Conservation (phyloP, 306 rosid genomes). For the Chamaecrista fasciculata region DNA sequence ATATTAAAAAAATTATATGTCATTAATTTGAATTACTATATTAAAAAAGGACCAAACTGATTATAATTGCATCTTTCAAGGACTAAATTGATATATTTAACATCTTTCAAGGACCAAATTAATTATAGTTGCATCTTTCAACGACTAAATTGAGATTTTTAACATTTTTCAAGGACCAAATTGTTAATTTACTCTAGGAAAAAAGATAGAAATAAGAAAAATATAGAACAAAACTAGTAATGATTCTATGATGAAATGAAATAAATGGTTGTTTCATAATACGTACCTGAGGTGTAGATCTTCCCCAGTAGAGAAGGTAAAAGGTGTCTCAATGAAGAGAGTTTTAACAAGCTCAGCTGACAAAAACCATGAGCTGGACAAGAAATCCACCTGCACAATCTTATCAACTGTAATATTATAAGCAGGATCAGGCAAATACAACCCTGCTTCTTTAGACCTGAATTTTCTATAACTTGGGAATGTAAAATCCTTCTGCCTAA, state of each 20-base stretch:
- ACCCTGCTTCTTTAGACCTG: conserved; percentile 87
- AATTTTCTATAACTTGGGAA: conserved; percentile 94
- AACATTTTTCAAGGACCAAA: too few species aligned
- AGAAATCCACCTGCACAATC: conserved; percentile 95
- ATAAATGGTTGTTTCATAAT: too few species aligned
- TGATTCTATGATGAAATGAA: too few species aligned
- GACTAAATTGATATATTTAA: too few species aligned
- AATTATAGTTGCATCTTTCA: too few species aligned
- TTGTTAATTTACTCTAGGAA: too few species aligned
- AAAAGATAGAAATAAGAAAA: neutral
- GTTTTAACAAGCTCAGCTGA: conserved; percentile 78
- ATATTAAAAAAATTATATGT: too few species aligned
- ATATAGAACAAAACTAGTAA: neutral
- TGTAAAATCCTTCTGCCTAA: conserved; percentile 85
- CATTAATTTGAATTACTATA: too few species aligned
- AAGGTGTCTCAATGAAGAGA: conserved; percentile 80
- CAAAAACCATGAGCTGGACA: conserved; percentile 95
- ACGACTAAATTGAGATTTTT: too few species aligned
- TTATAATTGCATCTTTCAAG: too few species aligned
- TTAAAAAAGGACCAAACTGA: too few species aligned
- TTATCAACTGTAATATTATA: conserved; percentile 79
- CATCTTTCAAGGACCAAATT: too few species aligned
- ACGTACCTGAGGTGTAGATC: conserved; percentile 89
- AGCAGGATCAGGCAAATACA: conserved; percentile 97
- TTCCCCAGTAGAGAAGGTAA: conserved; percentile 94